phyloP scores from a whole-genome alignment of 1,139 yeast species.

The Yamadazyma sp. region DNA sequence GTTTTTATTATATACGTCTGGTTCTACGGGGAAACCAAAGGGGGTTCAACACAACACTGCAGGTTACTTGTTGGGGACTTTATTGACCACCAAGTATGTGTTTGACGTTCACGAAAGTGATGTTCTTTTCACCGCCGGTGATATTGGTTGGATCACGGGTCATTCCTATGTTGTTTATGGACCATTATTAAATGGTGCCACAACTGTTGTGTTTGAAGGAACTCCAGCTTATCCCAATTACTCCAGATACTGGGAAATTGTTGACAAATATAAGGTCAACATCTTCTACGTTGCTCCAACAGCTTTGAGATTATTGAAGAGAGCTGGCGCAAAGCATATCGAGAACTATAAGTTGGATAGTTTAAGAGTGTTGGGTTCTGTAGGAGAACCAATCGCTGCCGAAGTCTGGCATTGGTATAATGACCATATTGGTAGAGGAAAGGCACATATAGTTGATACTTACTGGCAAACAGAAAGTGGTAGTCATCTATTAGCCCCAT shows the following conservation, averaged over 20 bases:
- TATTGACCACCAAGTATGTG: conserved; percentile 88
- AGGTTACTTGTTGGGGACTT: conserved; percentile 93
- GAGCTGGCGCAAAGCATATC: conserved; percentile 86
- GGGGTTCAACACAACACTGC: conserved; percentile 96
- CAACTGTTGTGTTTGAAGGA: conserved; percentile 93
- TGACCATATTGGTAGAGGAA: conserved; percentile 84
- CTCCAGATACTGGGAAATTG: conserved; percentile 96
- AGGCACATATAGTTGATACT: conserved; percentile 88
- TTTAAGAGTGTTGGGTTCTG: conserved; percentile 93
- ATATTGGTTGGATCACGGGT: conserved; percentile 99
- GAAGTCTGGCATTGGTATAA: conserved; percentile 99
- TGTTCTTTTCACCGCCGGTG: conserved; percentile 94
- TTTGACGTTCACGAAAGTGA: conserved; percentile 91
- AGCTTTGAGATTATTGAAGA: conserved; percentile 90
- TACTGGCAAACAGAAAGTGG: conserved; percentile 99
- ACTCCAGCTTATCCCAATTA: conserved; percentile 97
- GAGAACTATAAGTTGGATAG: conserved; percentile 86
- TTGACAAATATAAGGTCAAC: conserved; percentile 89
- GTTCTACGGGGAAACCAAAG: conserved; percentile 97
- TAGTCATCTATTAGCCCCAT: conserved; percentile 91
- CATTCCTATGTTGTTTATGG: conserved; percentile 96
- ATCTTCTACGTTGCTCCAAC: conserved; percentile 99
- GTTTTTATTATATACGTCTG: conserved; percentile 91
- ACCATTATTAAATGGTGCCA: conserved; percentile 84
- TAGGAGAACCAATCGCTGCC: conserved; percentile 98